These are phyloP conservation scores for Isatis tinctoria DNA, from an alignment of 345 rosid species.

Conservation along the genomic window DNA sequence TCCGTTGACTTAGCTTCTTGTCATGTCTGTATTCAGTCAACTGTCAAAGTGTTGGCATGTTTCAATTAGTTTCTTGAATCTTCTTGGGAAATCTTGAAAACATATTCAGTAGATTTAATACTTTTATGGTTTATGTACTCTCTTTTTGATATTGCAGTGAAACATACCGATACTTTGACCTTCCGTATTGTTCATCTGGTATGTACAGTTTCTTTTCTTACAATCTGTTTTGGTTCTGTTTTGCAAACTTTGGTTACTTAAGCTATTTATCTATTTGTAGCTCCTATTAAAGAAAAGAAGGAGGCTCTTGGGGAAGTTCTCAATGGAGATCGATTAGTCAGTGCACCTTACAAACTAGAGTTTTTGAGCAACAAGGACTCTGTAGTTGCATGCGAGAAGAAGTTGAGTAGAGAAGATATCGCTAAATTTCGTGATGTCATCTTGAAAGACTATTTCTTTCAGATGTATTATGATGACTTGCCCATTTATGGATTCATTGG, in stretches of 20 bases:
- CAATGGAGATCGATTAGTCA: slow-evolving; percentile 66
- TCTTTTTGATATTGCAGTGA: slow-evolving; percentile 29
- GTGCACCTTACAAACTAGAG: slow-evolving; percentile 55
- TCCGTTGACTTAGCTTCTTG: too few relatives aligned
- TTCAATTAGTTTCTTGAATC: not conserved
- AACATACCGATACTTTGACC: slow-evolving; percentile 47
- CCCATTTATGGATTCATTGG: slow-evolving; percentile 59
- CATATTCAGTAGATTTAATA: too few relatives aligned
- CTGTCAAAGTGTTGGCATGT: too few relatives aligned
- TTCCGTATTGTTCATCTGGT: slow-evolving; percentile 54
- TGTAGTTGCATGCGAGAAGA: slow-evolving; percentile 42
- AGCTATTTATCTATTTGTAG: slow-evolving; percentile 5
- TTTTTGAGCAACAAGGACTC: slow-evolving; percentile 42
- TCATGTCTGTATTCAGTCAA: too few relatives aligned
- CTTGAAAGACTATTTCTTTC: slow-evolving; percentile 51
- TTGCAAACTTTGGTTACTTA: not conserved
- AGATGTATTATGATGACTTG: slow-evolving; percentile 59
- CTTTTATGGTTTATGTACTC: not conserved
- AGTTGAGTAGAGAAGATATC: slow-evolving; percentile 40
- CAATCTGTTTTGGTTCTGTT: not conserved
- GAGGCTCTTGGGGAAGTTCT: slow-evolving; percentile 71
- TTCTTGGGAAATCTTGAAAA: too few relatives aligned
- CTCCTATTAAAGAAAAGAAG: slow-evolving; percentile 36
- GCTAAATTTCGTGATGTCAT: slow-evolving; percentile 38
- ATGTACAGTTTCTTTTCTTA: not conserved